phyloP scores from a whole-genome alignment of 139 green algal species.

The Coelastrella sp. region DNA sequence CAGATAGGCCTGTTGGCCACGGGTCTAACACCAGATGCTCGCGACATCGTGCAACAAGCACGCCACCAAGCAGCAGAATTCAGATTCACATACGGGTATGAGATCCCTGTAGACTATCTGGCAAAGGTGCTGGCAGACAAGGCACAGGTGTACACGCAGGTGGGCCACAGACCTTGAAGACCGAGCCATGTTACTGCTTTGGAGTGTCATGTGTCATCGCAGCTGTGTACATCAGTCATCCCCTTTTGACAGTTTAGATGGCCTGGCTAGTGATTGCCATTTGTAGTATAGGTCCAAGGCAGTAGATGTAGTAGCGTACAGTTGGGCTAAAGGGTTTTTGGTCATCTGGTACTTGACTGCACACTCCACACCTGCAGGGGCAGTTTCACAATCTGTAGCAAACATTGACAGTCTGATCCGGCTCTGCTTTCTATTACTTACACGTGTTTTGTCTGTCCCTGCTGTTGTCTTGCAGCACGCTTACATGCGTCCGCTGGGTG shows the following conservation, averaged over 20 bases:
- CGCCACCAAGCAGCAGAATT: slow-evolving; percentile 95
- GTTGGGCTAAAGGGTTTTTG: too few species aligned
- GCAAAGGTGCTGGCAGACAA: slow-evolving; percentile 94
- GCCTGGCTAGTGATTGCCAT: too few species aligned
- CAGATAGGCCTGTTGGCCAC: slow-evolving; percentile 95
- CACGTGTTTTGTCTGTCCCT: not conserved
- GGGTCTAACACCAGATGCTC: slow-evolving; percentile 89
- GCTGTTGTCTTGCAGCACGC: slow-evolving; percentile 77
- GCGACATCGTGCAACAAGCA: slow-evolving; percentile 91
- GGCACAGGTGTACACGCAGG: slow-evolving; percentile 98
- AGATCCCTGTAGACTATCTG: slow-evolving; percentile 95
- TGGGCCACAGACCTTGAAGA: slow-evolving; percentile 28
- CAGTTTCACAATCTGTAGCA: too few species aligned
- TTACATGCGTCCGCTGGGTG: slow-evolving; percentile 92
- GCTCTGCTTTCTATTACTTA: not conserved
- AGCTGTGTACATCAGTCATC: too few species aligned
- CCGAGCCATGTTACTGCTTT: too few species aligned
- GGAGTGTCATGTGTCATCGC: too few species aligned
- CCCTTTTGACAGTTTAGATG: too few species aligned
- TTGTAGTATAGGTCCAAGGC: too few species aligned
- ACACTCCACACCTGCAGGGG: too few species aligned
- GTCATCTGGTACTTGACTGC: too few species aligned
- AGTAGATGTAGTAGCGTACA: too few species aligned
- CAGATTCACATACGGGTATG: slow-evolving; percentile 95
- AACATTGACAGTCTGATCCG: too few species aligned